Base-by-base conservation (phyloP, 495 filamentous ascomycete genomes). In the Xylaria venustula region DNA sequence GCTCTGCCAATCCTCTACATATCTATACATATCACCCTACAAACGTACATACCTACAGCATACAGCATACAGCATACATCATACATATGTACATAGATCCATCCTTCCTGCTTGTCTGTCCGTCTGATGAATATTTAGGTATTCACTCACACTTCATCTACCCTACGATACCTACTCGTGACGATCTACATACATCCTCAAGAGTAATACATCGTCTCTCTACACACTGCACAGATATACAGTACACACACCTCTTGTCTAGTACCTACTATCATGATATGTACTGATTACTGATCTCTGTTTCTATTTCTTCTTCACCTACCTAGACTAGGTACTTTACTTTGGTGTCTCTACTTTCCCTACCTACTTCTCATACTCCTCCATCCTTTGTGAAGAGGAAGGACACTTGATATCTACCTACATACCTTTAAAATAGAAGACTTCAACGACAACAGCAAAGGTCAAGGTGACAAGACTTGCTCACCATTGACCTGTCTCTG, bases 1-100 rank as follows among this genome's bases (percentile, higher is more conserved):
- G n/a, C n/a, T n/a, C n/a, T n/a, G n/a, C n/a, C n/a, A n/a, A n/a
- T n/a, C n/a, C n/a, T n/a, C 34, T 51, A 60, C 57, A 36, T 51
- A 50, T 23, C 30, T 49, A 58, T 53, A 53, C 42, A 28, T 55
- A 54, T 46, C 50, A 30, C 49, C 40, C 23, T 23, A 12, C 55
- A 34, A 26, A 47, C 55, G 37, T 49, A 20, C 45, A 17, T 47
- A 61, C 49, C 20, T 47, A 54, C 59, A 61, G 47, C 54, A 53
- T 60, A 60, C 41, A 8, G 34, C 48, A 26, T 52, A 15, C 37
- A 40, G 37, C 37, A 40, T 5, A 54, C 50, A 9, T 36, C 20
- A 49, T 22, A 17, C 25, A 54, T 40, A 49, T 41, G 23, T 55
- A 25, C 47, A 28, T 45, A 15, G 42, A 60, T 52, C 51, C 51